Conservation (phyloP, 1,284 basidiomycete species). For the Acaromyces ingoldii region DNA sequence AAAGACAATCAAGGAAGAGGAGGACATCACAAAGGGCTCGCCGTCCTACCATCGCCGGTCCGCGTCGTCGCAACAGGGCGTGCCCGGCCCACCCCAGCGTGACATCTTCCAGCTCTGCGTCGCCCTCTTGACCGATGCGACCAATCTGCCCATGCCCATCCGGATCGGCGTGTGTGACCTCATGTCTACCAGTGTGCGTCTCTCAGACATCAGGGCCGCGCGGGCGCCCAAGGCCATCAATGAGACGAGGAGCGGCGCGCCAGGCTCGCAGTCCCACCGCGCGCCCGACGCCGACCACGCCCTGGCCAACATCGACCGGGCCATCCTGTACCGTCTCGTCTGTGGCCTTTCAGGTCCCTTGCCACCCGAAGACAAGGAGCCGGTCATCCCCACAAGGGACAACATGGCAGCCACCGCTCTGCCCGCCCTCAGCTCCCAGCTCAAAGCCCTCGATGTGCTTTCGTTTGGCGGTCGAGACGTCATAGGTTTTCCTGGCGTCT, state of each 20-base stretch:
- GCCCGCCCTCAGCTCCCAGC: conserved; percentile 27
- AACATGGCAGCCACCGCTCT: neutral
- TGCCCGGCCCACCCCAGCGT: conserved; percentile 10
- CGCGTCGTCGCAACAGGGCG: neutral
- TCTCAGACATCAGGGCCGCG: conserved; percentile 27
- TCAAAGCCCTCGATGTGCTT: conserved; percentile 40
- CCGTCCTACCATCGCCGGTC: neutral
- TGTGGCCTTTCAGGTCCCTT: conserved; percentile 16
- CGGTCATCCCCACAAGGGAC: conserved; percentile 1
- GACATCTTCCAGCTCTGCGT: conserved; percentile 33
- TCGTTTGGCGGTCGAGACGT: conserved; percentile 44
- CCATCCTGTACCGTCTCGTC: conserved; percentile 38
- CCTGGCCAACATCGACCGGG: conserved; percentile 34
- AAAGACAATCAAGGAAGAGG: conserved; percentile 15
- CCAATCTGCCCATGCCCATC: conserved; percentile 13
- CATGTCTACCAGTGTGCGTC: conserved; percentile 24
- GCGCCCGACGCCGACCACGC: conserved; percentile 33
- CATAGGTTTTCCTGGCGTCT: conserved; percentile 34
- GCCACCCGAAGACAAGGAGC: too few species aligned
- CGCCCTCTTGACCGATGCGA: conserved; percentile 18
- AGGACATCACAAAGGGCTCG: neutral
- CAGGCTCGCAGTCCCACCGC: conserved; percentile 37
- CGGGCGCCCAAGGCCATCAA: conserved; percentile 25
- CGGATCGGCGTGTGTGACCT: conserved; percentile 31
- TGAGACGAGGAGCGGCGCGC: conserved; percentile 35